Conservation (phyloP, 2,329 filamentous ascomycete genomes). For the Paraconiothyrium brasiliense region DNA sequence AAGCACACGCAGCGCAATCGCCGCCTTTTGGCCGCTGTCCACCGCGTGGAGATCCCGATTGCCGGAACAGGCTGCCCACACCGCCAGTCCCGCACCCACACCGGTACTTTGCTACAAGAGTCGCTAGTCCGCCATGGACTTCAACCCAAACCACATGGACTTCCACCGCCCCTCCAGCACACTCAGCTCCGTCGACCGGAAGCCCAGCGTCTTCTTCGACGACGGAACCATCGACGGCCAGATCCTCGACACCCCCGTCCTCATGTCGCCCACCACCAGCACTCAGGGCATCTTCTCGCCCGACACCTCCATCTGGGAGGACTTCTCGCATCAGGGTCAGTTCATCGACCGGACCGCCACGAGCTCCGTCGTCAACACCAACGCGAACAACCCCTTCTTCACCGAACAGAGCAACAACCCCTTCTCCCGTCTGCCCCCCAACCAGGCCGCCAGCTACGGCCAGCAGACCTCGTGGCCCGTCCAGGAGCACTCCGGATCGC, state of each 20-base stretch:
- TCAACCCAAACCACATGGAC: conserved; percentile 45
- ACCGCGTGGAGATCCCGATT: conserved; percentile 31
- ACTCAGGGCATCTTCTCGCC: conserved; percentile 62
- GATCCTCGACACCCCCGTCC: conserved; percentile 52
- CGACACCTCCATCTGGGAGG: conserved; percentile 60
- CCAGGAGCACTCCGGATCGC: conserved; percentile 72
- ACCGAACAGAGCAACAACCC: conserved; percentile 62
- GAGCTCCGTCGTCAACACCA: conserved; percentile 51
- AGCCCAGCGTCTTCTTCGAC: conserved; percentile 57
- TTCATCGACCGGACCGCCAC: conserved; percentile 50
- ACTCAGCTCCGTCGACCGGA: conserved; percentile 48
- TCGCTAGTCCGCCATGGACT: conserved; percentile 45
- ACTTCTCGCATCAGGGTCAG: conserved; percentile 51
- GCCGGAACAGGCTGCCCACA: conserved; percentile 49
- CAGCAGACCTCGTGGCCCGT: conserved; percentile 68
- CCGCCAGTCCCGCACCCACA: conserved; percentile 51
- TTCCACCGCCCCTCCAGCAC: conserved; percentile 50
- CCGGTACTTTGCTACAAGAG: conserved; percentile 52
- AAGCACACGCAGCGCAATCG: conserved; percentile 10
- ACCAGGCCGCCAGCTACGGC: conserved; percentile 57
- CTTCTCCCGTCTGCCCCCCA: conserved; percentile 70
- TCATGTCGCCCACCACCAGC: conserved; percentile 60
- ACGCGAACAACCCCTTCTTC: conserved; percentile 60
- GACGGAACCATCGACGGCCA: conserved; percentile 63
- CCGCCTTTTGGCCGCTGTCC: conserved; percentile 23